phyloP scores from a whole-genome alignment of 1,139 yeast genomes.

The Pichia sp. region DNA sequence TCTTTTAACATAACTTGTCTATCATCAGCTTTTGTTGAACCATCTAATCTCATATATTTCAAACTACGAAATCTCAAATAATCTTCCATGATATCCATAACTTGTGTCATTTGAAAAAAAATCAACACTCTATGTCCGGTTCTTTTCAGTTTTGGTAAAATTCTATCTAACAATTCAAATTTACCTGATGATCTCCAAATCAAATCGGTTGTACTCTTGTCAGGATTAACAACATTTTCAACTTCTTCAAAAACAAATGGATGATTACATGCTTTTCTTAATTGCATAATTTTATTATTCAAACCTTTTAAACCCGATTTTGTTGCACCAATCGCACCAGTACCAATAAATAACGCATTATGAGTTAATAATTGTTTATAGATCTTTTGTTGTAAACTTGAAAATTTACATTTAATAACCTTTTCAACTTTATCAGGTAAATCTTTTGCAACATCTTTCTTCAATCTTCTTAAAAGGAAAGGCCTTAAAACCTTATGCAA shows the following conservation, averaged over 20 bases:
- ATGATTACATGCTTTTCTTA: slow-evolving; percentile 93
- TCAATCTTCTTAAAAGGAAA: slow-evolving; percentile 85
- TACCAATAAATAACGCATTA: slow-evolving; percentile 60
- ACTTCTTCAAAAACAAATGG: slow-evolving; percentile 96
- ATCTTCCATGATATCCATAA: slow-evolving; percentile 88
- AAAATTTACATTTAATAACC: slow-evolving; percentile 91
- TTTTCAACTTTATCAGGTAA: slow-evolving; percentile 93
- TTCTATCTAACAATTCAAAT: slow-evolving; percentile 67
- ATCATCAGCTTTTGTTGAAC: slow-evolving; percentile 78
- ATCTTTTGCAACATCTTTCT: slow-evolving; percentile 95
- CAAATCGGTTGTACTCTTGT: slow-evolving; percentile 56
- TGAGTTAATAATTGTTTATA: slow-evolving; percentile 73
- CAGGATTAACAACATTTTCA: slow-evolving; percentile 78
- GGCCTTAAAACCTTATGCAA: slow-evolving; percentile 94
- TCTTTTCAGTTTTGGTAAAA: slow-evolving; percentile 66
- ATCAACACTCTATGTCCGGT: slow-evolving; percentile 76
- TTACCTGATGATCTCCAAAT: slow-evolving; percentile 74
- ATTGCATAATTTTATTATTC: slow-evolving; percentile 90
- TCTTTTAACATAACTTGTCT: slow-evolving; percentile 61
- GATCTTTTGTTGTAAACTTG: slow-evolving; percentile 73
- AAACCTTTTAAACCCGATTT: slow-evolving; percentile 70
- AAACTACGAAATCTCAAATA: slow-evolving; percentile 56
- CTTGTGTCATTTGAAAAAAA: slow-evolving; percentile 84
- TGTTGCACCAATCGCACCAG: slow-evolving; percentile 32
- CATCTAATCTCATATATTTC: slow-evolving; percentile 74